Evolutionary conservation across 208 protist species (phyloP), one percentile per base, ranked within the genome.

Genomic region (Blechomonas ayalai): DNA sequence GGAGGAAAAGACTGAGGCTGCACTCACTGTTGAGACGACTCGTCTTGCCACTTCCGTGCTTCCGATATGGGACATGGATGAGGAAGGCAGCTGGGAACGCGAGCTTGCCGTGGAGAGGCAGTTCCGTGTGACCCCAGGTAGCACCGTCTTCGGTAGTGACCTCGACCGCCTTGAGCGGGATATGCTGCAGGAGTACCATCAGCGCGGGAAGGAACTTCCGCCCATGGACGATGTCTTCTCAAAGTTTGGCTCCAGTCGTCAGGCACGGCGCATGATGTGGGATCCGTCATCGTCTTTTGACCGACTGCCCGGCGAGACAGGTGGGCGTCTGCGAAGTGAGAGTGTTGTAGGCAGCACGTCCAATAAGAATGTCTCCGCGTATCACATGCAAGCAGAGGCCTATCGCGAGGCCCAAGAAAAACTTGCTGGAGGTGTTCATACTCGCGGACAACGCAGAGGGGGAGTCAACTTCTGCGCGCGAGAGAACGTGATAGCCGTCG

Each of bases 81-180:
- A 53, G 45, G 56, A 46, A 22, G 57, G 50, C 44, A 38, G 60
- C 37, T 13, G 15, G 24, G 35, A 56, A n/a, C 33, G 50, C 15
- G 73, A 81, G 64, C 37, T 53, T 26, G 36, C 51, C 5, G 26
- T 73, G 40, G 70, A 79, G 48, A 46, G 52, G 13, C 36, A 37
- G 36, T 84, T 60, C 37, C 38, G 57, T 6, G 67, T 92, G 19
- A 51, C 52, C 2, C 82, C 82, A 3, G 46, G 49, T 33, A 72
- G 54, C 57, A 88, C 58, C 29, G 67, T 92, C 26, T 73, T 88
- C 23, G 83, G 78, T 32, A 76, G 64, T 44, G 78, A 88, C 29
- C 63, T 92, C 5, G 83, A 92, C 39, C 72, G 69, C 22, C 55
- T 92, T 22, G 78, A 92, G 63, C 50, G 51, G 7, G 78, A 88